phyloP scores from a whole-genome alignment of 164 flowering plant species.

The Chloranthus sessilifolius region DNA sequence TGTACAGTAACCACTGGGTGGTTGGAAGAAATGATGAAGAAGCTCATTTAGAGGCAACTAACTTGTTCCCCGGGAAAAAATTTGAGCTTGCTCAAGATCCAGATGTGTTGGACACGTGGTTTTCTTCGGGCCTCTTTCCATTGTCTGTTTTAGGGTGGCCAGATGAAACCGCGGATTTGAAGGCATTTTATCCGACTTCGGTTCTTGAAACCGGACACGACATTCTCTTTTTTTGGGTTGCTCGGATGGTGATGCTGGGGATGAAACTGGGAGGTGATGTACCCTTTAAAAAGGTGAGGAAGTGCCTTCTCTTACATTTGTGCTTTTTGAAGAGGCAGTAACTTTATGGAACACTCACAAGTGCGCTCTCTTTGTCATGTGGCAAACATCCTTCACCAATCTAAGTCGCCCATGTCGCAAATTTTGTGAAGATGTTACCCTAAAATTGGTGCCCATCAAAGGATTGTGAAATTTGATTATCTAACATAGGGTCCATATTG shows the following conservation, averaged over 20 bases:
- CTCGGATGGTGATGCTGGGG: constrained; percentile 96
- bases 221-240: constrained; percentile 97
- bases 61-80: constrained; percentile 50
- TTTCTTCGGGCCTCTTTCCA: constrained; percentile 95
- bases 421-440: too few species aligned
- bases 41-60: constrained; percentile 54
- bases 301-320: neutral
- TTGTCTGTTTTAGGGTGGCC: constrained; percentile 97
- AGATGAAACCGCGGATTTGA: constrained; percentile 72
- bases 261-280: constrained; percentile 89
- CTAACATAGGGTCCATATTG: too few species aligned
- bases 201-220: constrained; percentile 98
- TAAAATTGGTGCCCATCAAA: too few species aligned
- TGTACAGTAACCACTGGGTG: constrained; percentile 81
- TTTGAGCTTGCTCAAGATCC: constrained; percentile 83
- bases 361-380: neutral
- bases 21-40: constrained; percentile 76
- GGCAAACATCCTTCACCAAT: too few species aligned
- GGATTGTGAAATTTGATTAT: too few species aligned
- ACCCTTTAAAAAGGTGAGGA: constrained; percentile 76
- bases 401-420: too few species aligned
- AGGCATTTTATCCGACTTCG: constrained; percentile 84
- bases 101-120: constrained; percentile 93
- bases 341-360: neutral
- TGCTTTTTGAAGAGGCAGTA: neutral